Evolutionary conservation across 192 early-diverging fungal species (phyloP), one percentile per base, ranked within the genome.

Genomic region (Gamsiella multidivaricata): DNA sequence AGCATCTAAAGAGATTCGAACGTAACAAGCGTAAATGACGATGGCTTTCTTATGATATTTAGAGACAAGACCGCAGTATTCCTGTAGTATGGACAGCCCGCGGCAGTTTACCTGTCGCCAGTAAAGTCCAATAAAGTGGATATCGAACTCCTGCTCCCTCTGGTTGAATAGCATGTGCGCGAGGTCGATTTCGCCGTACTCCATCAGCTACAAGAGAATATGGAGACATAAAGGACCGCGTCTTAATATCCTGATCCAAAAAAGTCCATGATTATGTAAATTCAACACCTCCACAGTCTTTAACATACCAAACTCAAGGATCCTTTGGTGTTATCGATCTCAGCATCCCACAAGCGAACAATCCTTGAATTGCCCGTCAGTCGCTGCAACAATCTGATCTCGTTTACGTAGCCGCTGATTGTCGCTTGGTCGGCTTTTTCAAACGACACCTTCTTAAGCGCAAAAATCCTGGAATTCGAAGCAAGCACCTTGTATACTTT

Each of bases 181-280:
- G 46, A 98, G 71, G 62, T 97, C 95, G 10, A 91, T 92, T 65
- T 97, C 95, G 15, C 97, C 97, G 63, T 88, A 94, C 72, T 98
- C 96, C 80, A 98, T 81, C 4, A 91, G 41, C 88, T 90, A 70
- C 34, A 41, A 14, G 39, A 61, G 36, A 39, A n/a, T 11, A 37
- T 3, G 11, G 22, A 42, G 28, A 7, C 14, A 49, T 14, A 20
- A 46, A 32, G 20, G 29, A n/a, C 58, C n/a, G 9, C 37, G 10
- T n/a, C n/a, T n/a, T n/a, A 61, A 36, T 32, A n/a, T 11, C 45
- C 7, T n/a, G 22, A 42, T 39, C 15, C 14, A 49, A 10, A 20
- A 46, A 32, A 28, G 29, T 26, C 58, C n/a, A 14, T 37, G 10
- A 33, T 3, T 11, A n/a, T 2, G 12, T 33, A 41, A 32, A 10